Conservation (phyloP, 2,329 filamentous ascomycete genomes). For the Colletotrichum cordylinicola region DNA sequence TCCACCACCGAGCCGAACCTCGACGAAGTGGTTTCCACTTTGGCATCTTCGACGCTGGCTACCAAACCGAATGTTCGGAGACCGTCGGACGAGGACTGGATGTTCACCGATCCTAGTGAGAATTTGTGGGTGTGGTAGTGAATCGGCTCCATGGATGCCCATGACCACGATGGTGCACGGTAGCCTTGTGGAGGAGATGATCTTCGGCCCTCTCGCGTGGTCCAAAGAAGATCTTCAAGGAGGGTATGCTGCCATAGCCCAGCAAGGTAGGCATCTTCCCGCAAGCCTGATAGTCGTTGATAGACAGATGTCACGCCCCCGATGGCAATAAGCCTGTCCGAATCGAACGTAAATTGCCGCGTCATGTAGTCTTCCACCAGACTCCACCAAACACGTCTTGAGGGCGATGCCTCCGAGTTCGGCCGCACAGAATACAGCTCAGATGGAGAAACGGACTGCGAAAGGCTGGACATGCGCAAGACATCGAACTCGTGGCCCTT, state of each 20-base stretch:
- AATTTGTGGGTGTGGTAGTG: not conserved
- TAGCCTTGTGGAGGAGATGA: not conserved
- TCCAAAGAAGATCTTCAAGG: not conserved
- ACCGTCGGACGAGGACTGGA: not conserved
- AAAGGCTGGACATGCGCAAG: not conserved
- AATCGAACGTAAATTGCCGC: not conserved
- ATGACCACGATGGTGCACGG: not conserved
- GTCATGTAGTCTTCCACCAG: not conserved
- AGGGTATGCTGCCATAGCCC: not conserved
- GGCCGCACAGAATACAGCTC: not conserved
- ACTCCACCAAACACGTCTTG: not conserved
- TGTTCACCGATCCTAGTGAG: not conserved
- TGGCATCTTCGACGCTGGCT: not conserved
- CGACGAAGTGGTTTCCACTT: not conserved
- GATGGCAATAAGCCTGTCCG: not conserved
- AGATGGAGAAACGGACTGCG: not conserved
- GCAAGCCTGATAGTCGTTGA: not conserved
- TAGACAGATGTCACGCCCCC: not conserved
- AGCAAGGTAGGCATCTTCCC: not conserved
- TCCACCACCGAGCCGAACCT: not conserved
- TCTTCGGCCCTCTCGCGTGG: not conserved
- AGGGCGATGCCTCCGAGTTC: not conserved
- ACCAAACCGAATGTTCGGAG: not conserved
- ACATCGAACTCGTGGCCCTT: not conserved
- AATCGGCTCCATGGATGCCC: not conserved